Percentiles rank a stretch among this genome's conserved stretches.
Evolutionary conservation across 164 flowering plant genomes (phyloP).

Genomic region (Vitis amurensis): DNA sequence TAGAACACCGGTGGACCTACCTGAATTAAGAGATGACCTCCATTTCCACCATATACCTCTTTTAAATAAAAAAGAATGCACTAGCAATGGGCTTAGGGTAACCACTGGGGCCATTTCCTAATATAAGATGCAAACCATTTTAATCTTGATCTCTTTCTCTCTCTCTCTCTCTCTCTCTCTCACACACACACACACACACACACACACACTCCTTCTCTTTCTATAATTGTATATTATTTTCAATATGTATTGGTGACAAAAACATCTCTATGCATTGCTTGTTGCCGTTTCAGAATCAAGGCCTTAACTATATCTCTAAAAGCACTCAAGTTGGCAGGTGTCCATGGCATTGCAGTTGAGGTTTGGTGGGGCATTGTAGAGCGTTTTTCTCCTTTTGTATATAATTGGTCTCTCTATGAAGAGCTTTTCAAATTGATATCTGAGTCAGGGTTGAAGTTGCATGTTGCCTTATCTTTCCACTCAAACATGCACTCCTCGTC

Average conservation of each 20-base stretch:
- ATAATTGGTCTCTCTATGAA: conserved; percentile 59
- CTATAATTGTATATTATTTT: too few species aligned
- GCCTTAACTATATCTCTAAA: conserved; percentile 51
- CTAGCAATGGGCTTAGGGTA: too few species aligned
- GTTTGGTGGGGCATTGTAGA: conserved; percentile 77
- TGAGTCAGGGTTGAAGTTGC: conserved; percentile 52
- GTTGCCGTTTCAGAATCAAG: conserved; percentile 37
- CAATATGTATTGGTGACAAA: background rate
- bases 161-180: too few species aligned
- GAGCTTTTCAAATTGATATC: conserved; percentile 47
- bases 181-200: too few species aligned
- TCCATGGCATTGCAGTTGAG: conserved; percentile 63
- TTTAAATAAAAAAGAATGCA: too few species aligned
- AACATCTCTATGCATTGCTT: background rate
- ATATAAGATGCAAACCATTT: too few species aligned
- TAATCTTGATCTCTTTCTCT: too few species aligned
- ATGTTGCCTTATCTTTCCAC: conserved; percentile 60
- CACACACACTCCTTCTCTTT: too few species aligned
- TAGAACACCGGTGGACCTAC: too few species aligned
- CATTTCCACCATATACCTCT: too few species aligned
- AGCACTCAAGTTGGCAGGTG: conserved; percentile 73
- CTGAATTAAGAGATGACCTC: too few species aligned
- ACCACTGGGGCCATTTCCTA: too few species aligned
- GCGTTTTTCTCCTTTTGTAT: conserved; percentile 45
- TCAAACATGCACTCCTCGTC: conserved; percentile 31